Evolutionary conservation across 202 grass and related monocot species (phyloP).

Genomic region (Musa balbisiana): DNA sequence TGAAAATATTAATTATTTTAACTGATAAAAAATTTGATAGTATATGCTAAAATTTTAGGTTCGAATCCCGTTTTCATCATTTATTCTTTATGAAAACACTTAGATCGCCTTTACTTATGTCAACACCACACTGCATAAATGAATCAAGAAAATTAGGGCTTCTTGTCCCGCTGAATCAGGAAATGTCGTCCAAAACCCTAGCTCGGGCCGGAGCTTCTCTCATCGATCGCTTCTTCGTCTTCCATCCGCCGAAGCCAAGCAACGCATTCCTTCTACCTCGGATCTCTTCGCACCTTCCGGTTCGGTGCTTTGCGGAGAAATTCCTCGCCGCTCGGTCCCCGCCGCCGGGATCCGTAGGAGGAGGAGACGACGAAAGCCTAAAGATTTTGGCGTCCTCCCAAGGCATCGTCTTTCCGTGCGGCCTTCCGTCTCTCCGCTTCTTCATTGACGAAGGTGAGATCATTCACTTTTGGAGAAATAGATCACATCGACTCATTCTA

Average conservation of each 20-base stretch:
- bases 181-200: conserved; percentile 62
- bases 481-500: neutral
- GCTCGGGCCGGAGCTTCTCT: conserved; percentile 52
- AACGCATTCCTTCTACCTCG: conserved; percentile 13
- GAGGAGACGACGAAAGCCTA: conserved; percentile 34
- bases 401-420: conserved; percentile 66
- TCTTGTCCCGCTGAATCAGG: conserved; percentile 22
- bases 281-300: conserved; percentile 21
- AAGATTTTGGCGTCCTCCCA: conserved; percentile 37
- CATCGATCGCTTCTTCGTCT: conserved; percentile 45
- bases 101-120: too few relatives aligned
- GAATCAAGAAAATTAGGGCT: conserved; percentile 43
- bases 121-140: too few relatives aligned
- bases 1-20: too few relatives aligned
- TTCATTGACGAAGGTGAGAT: conserved; percentile 72
- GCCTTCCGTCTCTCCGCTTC: conserved; percentile 88
- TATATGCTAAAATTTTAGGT: too few relatives aligned
- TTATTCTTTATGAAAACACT: too few relatives aligned
- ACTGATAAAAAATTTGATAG: too few relatives aligned
- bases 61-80: too few relatives aligned
- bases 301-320: conserved; percentile 27
- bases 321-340: conserved; percentile 28
- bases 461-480: neutral
- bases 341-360: conserved; percentile 12
- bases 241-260: neutral